Base-by-base conservation (phyloP, 2,329 filamentous ascomycete species). In the Trichoderma koningiopsis region DNA sequence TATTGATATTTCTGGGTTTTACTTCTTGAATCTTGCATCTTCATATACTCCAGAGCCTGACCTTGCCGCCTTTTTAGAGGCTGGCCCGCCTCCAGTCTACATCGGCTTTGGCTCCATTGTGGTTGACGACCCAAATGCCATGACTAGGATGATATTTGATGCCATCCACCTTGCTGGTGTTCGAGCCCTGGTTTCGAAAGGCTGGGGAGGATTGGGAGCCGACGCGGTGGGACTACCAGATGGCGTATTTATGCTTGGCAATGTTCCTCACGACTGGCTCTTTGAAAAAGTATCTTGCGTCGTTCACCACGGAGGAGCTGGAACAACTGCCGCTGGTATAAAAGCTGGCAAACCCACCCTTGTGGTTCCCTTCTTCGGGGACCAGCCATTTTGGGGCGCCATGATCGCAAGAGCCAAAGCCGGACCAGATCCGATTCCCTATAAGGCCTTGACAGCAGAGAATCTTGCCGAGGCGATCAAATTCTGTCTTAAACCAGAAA, bases 291-390 rank as follows among this genome's bases (percentile, higher is more conserved):
- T 96, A 0, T 91, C 92, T 0, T 90, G 89, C 55, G 93, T 97
- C 1, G 91, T 96, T 5, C 94, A 97, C 76, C 93, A 97, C 72
- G 94, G 93, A 27, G 93, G 94, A 69, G 93, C 93, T 10, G 93
- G 93, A 22, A 97, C 93, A 3, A 96, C 93, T 1, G 93, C 93
- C 1, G 92, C 93, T 0, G 93, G 93, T n/a, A 92, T 97, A 71
- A 87, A 91, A 22, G 87, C 89, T 1, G 93, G 93, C 29, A 89
- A 89, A 66, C 93, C 93, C 2, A 97, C 93, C 0, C 87, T 96
- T 2, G 86, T 97, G 3, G 89, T 97, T 0, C 93, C 93, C 0
- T 97, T 97, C 81, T 97, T 94, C 75, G 92, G 92, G 1, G 92
- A 95, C 74, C 92, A 95, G 77, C 90, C 90, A 0, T 95, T 94